Percentiles rank a stretch among this genome's conserved stretches.
Conservation (phyloP, 2,329 filamentous ascomycete genomes). For the Drechslerella dactyloides region DNA sequence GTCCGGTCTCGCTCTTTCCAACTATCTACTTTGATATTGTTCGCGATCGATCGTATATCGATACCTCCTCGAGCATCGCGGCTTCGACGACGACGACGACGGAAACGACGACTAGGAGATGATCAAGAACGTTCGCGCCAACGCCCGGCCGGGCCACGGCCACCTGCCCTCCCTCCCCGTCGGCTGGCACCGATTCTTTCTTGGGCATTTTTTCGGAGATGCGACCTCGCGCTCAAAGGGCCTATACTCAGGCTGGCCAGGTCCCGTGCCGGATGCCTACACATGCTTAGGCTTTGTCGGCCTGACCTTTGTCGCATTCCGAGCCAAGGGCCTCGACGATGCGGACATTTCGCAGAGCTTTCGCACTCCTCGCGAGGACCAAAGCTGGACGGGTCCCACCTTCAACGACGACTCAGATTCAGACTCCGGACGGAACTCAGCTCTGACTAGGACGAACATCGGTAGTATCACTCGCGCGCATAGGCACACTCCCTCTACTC, state of each 20-base stretch:
- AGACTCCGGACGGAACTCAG: constrained; percentile 13
- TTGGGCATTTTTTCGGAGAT: constrained; percentile 36
- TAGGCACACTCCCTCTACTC: neutral
- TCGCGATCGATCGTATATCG: neutral
- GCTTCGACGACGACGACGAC: too few species aligned
- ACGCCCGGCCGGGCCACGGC: constrained; percentile 6
- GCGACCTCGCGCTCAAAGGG: constrained; percentile 24
- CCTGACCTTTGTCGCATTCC: constrained; percentile 32
- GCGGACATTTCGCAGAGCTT: constrained; percentile 15
- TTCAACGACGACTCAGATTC: constrained; percentile 21
- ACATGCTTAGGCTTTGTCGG: constrained; percentile 37
- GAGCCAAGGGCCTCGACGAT: constrained; percentile 19
- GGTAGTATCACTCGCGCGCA: neutral
- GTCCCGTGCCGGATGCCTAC: constrained; percentile 40
- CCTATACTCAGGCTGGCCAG: constrained; percentile 45
- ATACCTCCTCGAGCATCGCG: neutral
- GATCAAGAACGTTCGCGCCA: neutral
- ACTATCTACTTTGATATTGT: neutral
- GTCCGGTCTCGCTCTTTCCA: constrained; percentile 3
- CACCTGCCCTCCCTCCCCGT: constrained; percentile 42
- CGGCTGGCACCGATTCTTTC: constrained; percentile 49
- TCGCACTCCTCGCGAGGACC: constrained; percentile 31
- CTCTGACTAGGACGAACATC: constrained; percentile 29
- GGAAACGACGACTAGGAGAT: neutral
- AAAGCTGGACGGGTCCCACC: constrained; percentile 35